These are phyloP conservation scores for Fusarium newnesense DNA, from an alignment of 2,329 filamentous ascomycete genomes.

Conservation along the genomic window DNA sequence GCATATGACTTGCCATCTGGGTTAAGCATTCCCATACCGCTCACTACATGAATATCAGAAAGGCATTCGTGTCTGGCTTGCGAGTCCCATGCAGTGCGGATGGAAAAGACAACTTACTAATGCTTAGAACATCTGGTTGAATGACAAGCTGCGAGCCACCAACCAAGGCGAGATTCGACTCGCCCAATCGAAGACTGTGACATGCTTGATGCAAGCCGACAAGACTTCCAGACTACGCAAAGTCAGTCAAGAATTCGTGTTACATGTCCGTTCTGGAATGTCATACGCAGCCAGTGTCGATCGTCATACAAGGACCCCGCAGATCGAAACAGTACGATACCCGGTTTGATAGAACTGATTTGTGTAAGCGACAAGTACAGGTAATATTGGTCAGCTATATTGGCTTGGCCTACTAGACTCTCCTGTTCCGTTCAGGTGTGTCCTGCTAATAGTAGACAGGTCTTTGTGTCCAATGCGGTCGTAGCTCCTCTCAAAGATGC, in stretches of 20 bases:
- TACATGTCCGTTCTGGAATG: rapidly evolving
- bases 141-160: conserved; percentile 13
- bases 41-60: not conserved
- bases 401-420: not conserved
- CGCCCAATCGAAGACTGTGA: not conserved
- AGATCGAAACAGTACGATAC: conserved; percentile 10
- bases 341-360: not conserved
- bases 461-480: conserved; percentile 9
- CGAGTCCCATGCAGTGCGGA: rapidly evolving
- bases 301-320: conserved; percentile 4
- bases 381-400: rapidly evolving
- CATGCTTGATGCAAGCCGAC: conserved; percentile 3
- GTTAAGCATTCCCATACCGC: conserved; percentile 7
- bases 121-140: conserved; percentile 1
- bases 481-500: conserved; percentile 11
- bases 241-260: not conserved
- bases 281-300: conserved; percentile 9
- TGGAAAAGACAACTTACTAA: not conserved
- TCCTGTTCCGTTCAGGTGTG: not conserved
- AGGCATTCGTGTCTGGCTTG: rapidly evolving
- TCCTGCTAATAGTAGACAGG: conserved; percentile 2
- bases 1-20: conserved; percentile 5
- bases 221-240: not conserved
- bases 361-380: not conserved
- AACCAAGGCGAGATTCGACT: not conserved